These are phyloP conservation scores for Ceratobasidium sp. DNA, from an alignment of 1,284 basidiomycete genomes.

Conservation along the genomic window DNA sequence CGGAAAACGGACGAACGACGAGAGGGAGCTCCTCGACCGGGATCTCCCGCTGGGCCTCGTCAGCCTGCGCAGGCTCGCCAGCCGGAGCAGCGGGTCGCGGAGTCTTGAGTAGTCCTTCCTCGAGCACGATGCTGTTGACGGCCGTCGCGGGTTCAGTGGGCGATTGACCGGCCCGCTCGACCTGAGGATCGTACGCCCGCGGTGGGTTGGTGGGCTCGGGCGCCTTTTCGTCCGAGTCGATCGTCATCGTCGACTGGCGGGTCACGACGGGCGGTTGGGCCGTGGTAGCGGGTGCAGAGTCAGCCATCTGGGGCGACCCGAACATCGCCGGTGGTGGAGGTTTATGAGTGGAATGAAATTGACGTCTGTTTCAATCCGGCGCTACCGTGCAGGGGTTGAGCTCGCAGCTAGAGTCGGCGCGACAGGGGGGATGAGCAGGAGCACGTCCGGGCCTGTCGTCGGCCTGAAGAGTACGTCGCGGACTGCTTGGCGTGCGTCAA, in stretches of 20 bases:
- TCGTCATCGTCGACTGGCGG: background rate
- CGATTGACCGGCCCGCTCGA: conserved; percentile 8
- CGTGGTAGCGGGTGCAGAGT: background rate
- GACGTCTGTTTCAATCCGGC: background rate
- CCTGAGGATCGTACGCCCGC: conserved; percentile 18
- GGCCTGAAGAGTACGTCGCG: conserved; percentile 10
- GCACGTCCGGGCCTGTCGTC: background rate
- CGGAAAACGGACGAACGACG: conserved; percentile 25
- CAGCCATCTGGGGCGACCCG: background rate
- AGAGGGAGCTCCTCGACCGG: conserved; percentile 8
- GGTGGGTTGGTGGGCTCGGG: conserved; percentile 7
- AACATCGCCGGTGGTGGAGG: background rate
- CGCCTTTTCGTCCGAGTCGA: background rate
- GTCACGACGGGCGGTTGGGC: background rate
- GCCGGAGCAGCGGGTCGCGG: background rate
- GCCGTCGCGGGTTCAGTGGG: conserved; percentile 19
- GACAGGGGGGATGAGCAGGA: background rate
- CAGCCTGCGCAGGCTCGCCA: background rate
- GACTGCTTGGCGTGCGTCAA: background rate
- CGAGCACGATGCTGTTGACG: conserved; percentile 26
- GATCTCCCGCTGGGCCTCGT: background rate
- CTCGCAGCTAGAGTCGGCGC: background rate
- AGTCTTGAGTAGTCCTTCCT: conserved; percentile 9
- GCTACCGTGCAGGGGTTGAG: conserved; percentile 2
- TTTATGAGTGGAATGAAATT: background rate